Evolutionary conservation across 139 green algal species (phyloP), one percentile per base, ranked within the genome.

Genomic region (Micromonas pusilla): DNA sequence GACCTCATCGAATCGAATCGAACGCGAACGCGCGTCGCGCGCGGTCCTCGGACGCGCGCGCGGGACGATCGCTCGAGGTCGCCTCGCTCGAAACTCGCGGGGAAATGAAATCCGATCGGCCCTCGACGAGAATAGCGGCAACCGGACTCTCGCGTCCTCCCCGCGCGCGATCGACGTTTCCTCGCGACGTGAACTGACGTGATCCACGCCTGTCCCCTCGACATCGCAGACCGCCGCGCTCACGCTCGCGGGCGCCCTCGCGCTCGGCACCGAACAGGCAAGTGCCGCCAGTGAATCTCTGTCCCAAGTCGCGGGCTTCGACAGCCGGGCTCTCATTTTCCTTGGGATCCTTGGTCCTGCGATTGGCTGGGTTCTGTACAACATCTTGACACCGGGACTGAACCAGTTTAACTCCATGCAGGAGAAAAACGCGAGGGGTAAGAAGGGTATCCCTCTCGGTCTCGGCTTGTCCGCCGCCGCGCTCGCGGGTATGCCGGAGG

Each of bases 291-390:
- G 9, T 57, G 45, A 57, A 57, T 23, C n/a, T n/a, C n/a, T 57
- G 9, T 57, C 45, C 45, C 45, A 57, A 16, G 9, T 57, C 9
- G 45, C 45, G 9, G 9, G 9, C 45, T 9, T 57, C 9, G 45
- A 57, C 45, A 57, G 45, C 45, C 45, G 45, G 45, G 45, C 45
- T 9, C 45, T 57, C 45, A 16, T 57, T 57, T 57, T 70, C 63
- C 63, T 70, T 13, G 28, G 9, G 9, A 36, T 70, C 28, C 39
- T 45, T 88, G 9, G 45, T n/a, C 84, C 86, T 33, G 88, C 63
- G 19, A 31, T 92, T 19, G 88, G 85, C 38, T 92, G 89, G 90
- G 90, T 93, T 60, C 82, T 34, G 23, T 92, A 92, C 80, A 94
- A 94, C 86, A 92, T 92, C 54, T 52, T 88, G 2, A 78, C 76